Base-by-base conservation (phyloP, 225 moss, liverwort and hornwort genomes). In the Neckera pumila region DNA sequence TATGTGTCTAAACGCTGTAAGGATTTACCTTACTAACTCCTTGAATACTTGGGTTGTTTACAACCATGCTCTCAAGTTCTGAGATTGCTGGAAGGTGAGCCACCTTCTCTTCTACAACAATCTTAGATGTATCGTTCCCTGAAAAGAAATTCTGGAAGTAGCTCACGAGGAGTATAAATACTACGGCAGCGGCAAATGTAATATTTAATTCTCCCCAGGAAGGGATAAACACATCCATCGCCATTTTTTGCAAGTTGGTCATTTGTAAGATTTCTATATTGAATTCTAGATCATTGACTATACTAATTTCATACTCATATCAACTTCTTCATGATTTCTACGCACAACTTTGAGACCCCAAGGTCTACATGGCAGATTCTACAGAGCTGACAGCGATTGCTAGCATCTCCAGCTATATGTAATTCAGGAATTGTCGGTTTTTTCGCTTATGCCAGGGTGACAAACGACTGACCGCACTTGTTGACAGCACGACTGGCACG, bases 181-280 rank as follows among this genome's bases (percentile, higher is more conserved):
- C 87, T 56, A 96, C 71, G 11, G 95, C 95, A 63, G 93, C 92
- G 28, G 86, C 94, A 67, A 97, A 87, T 27, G 97, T 93, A 57
- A 94, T 84, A 88, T 95, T 95, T 83, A 97, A 91, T 88, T 97
- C 97, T 64, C 95, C 94, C 97, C 96, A 95, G 43, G 97, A 93
- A n/a, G 97, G 97, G 28, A 96, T 91, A 43, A 97, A 88, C 66
- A 97, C 95, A 87, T 95, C 93, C 42, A 93, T 75, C 54, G 95
- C 96, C 91, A 90, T 92, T 84, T 91, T 93, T 57, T 91, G 84
- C 63, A 97, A 61, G 81, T 85, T 88, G n/a, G 89, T 91, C 83
- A 94, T 92, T 92, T 90, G 92, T 91, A 90, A 93, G 79, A 83
- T 47, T 73, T 79, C 79, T 64, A 40, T 83, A 53, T 20, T 74